Evolutionary conservation across 2,329 filamentous ascomycete genomes (phyloP).

Genomic region (Claviceps sp.): DNA sequence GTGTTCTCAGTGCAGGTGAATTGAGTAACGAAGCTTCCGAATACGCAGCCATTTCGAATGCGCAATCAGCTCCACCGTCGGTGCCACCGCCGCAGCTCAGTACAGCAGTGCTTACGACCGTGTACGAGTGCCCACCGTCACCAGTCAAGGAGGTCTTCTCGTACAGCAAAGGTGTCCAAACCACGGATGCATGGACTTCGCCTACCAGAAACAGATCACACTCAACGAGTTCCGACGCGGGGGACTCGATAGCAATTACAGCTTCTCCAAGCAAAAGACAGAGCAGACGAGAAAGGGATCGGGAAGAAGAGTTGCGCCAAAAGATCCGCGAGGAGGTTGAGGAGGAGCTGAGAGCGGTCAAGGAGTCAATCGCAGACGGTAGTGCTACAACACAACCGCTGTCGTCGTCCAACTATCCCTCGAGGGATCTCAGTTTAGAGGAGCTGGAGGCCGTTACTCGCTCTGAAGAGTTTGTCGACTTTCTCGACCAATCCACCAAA

Average conservation of each 20-base stretch:
- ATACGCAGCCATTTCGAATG: constrained; percentile 33
- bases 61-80: constrained; percentile 16
- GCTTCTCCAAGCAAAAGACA: constrained; percentile 56
- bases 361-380: constrained; percentile 41
- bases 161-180: constrained; percentile 96
- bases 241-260: constrained; percentile 40
- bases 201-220: constrained; percentile 32
- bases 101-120: constrained; percentile 58
- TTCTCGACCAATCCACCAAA: constrained; percentile 90
- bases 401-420: constrained; percentile 50
- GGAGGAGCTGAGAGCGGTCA: constrained; percentile 69
- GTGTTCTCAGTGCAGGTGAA: constrained; percentile 70
- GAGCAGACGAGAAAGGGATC: constrained; percentile 65
- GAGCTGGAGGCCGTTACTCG: constrained; percentile 83
- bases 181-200: constrained; percentile 58
- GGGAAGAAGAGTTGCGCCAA: constrained; percentile 79
- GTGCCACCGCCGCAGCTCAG: constrained; percentile 39
- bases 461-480: constrained; percentile 87
- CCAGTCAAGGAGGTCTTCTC: constrained; percentile 76
- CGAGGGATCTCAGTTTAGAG: constrained; percentile 65
- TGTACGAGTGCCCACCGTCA: constrained; percentile 68
- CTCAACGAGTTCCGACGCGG: constrained; percentile 42
- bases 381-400: constrained; percentile 12
- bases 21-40: constrained; percentile 64
- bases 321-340: constrained; percentile 82